Percentiles rank a stretch among this genome's conserved stretches.
Evolutionary conservation across 257 asterid genomes (phyloP).

Genomic region (Nicotiana attenuata): DNA sequence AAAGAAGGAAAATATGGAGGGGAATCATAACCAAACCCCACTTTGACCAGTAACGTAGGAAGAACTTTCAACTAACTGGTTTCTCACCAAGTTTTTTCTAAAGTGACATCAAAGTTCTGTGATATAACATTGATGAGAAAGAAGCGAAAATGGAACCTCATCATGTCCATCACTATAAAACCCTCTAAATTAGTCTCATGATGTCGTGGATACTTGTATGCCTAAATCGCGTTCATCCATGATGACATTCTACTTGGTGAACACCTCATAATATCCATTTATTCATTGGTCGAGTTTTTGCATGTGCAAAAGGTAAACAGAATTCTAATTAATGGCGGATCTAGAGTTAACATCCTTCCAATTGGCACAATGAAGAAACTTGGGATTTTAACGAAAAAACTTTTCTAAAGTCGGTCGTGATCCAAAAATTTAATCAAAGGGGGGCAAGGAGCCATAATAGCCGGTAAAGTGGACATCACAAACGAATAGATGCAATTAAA

Average conservation of each 20-base stretch:
- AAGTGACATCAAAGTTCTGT: not conserved
- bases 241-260: not conserved
- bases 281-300: not conserved
- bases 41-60: not conserved
- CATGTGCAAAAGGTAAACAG: not conserved
- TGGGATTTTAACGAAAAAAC: no score
- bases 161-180: not conserved
- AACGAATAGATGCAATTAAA: no score
- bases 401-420: no score
- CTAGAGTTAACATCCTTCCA: no score
- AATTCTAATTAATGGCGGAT: not conserved
- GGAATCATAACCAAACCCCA: rapidly evolving
- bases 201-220: not conserved
- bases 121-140: not conserved
- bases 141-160: not conserved
- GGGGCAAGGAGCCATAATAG: no score
- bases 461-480: no score
- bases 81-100: no score
- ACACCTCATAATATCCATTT: not conserved
- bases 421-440: no score
- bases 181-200: not conserved
- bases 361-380: no score
- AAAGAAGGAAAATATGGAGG: not conserved
- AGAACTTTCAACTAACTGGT: not conserved
- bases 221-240: not conserved